Conservation (phyloP, 2,329 filamentous ascomycete genomes). For the Talaromyces sp. region DNA sequence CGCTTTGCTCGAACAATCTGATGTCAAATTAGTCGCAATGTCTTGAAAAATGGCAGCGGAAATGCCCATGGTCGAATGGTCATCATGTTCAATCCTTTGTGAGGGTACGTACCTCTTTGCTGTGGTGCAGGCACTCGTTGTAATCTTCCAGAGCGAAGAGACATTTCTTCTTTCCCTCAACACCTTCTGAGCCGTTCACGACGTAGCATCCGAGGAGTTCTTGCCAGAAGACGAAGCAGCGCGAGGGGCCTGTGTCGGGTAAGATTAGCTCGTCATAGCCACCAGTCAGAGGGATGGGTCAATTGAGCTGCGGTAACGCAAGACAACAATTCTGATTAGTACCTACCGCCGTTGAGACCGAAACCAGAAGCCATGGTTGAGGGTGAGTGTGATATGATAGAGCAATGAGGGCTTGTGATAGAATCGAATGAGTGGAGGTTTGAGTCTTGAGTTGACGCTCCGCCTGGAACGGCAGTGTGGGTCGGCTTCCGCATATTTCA, state of each 20-base stretch:
- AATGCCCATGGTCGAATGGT: neutral
- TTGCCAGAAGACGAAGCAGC: constrained; percentile 99
- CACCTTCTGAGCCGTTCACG: constrained; percentile 78
- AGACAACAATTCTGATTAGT: constrained; percentile 12
- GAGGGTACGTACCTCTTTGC: constrained; percentile 76
- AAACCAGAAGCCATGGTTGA: constrained; percentile 50
- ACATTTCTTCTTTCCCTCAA: constrained; percentile 85
- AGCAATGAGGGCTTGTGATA: constrained; percentile 10
- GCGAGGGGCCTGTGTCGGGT: constrained; percentile 56
- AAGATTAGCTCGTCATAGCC: constrained; percentile 20
- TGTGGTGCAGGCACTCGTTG: constrained; percentile 97
- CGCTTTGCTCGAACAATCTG: constrained; percentile 74
- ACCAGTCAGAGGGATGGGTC: constrained; percentile 1
- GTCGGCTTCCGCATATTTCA: constrained; percentile 17
- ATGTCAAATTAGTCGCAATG: neutral
- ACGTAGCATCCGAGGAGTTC: constrained; percentile 98
- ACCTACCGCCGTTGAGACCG: constrained; percentile 55
- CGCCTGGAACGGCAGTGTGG: constrained; percentile 21
- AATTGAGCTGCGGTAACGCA: constrained; percentile 15
- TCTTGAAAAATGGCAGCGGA: neutral
- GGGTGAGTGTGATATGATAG: neutral
- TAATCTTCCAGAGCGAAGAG: constrained; percentile 85
- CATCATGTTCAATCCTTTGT: neutral
- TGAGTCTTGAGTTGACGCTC: constrained; percentile 20
- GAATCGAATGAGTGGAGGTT: constrained; percentile 9